Conservation (phyloP, 768 basidiomycete genomes). For the Daedalea quercina region DNA sequence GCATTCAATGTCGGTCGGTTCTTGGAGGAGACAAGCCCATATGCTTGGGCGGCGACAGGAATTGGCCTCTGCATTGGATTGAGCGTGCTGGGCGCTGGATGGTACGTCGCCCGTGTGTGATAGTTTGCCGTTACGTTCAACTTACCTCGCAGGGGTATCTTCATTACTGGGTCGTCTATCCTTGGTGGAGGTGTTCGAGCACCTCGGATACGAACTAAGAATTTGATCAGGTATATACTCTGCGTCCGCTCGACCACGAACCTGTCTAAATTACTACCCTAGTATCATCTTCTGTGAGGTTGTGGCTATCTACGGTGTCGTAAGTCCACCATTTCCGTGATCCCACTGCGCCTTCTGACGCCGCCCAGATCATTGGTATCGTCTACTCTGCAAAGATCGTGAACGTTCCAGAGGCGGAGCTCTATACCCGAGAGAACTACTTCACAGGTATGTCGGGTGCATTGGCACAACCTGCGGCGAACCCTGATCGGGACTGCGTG, state of each 20-base stretch:
- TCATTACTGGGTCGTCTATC: conserved; percentile 94
- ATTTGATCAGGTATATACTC: conserved; percentile 77
- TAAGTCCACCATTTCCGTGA: conserved; percentile 31
- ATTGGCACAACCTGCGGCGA: not conserved
- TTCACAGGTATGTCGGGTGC: conserved; percentile 60
- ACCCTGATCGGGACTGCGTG: not conserved
- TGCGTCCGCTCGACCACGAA: not conserved
- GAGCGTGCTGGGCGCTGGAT: conserved; percentile 91
- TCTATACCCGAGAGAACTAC: conserved; percentile 86
- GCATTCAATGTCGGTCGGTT: conserved; percentile 93
- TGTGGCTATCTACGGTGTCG: conserved; percentile 96
- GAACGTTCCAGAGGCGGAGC: conserved; percentile 48
- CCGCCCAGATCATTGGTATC: conserved; percentile 81
- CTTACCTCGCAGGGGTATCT: conserved; percentile 74
- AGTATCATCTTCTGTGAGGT: conserved; percentile 99
- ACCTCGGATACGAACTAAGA: conserved; percentile 94
- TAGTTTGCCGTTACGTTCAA: not conserved
- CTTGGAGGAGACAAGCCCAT: conserved; percentile 91
- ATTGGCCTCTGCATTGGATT: conserved; percentile 91
- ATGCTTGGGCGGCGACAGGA: conserved; percentile 86
- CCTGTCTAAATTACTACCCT: conserved; percentile 1
- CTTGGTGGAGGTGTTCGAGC: conserved; percentile 92
- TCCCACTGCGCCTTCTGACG: not conserved
- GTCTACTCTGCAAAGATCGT: conserved; percentile 85
- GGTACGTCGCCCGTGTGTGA: conserved; percentile 42